A percentile compares a stretch with the other conserved stretches of the same genome.
phyloP scores from a whole-genome alignment of 1,284 basidiomycete species.

The Puccinia polysora region DNA sequence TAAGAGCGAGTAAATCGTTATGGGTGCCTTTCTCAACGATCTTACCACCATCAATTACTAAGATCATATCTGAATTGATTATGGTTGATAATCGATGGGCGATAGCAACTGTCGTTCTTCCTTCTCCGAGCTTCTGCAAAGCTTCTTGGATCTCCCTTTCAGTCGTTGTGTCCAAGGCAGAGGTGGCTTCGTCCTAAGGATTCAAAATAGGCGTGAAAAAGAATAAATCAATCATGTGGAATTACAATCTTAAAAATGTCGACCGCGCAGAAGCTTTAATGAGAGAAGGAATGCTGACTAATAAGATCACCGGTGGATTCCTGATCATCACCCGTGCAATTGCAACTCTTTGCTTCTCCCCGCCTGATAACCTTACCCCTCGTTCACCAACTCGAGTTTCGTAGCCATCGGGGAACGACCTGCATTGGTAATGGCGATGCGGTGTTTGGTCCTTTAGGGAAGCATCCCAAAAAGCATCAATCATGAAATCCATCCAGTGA shows the following conservation, averaged over 20 bases:
- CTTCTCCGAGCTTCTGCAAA: conserved; percentile 64
- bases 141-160: conserved; percentile 80
- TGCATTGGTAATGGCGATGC: too few species aligned
- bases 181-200: conserved; percentile 54
- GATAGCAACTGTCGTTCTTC: conserved; percentile 70
- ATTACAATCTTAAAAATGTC: too few species aligned
- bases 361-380: conserved; percentile 64
- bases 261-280: conserved; percentile 36
- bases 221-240: too few species aligned
- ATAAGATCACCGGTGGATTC: conserved; percentile 72
- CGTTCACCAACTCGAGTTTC: conserved; percentile 75
- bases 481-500: background rate
- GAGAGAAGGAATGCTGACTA: conserved; percentile 56
- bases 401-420: conserved; percentile 70
- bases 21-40: conserved; percentile 67
- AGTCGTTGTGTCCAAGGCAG: conserved; percentile 73
- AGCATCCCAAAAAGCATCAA: background rate
- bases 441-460: background rate
- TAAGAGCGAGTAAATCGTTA: conserved; percentile 64
- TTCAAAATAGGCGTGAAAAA: too few species aligned
- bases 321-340: conserved; percentile 69
- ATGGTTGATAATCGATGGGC: conserved; percentile 75
- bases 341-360: conserved; percentile 49
- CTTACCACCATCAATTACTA: conserved; percentile 61
- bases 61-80: conserved; percentile 69